Conservation (phyloP, 2,329 filamentous ascomycete species). For the Lasiodiplodia sp. region DNA sequence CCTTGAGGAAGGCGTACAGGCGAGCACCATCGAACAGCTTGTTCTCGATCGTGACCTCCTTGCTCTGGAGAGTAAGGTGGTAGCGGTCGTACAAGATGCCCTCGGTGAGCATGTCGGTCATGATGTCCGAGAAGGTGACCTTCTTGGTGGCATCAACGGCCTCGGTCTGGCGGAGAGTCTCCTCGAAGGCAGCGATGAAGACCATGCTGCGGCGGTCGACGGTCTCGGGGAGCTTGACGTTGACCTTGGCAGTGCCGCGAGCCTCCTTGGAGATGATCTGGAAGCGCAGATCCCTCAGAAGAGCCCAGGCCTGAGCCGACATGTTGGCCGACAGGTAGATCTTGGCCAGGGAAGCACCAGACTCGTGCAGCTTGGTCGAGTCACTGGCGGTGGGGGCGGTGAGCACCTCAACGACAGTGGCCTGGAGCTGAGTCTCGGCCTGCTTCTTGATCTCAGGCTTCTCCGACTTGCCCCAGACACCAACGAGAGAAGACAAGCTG, state of each 20-base stretch:
- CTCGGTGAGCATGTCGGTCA: slow-evolving; percentile 51
- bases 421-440: slow-evolving; percentile 38
- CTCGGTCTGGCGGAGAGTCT: slow-evolving; percentile 50
- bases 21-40: slow-evolving; percentile 42
- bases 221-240: slow-evolving; percentile 42
- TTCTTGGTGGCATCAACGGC: slow-evolving; percentile 33
- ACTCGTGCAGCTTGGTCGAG: slow-evolving; percentile 58
- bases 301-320: slow-evolving; percentile 19
- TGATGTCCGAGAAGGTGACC: slow-evolving; percentile 49
- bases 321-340: slow-evolving; percentile 46
- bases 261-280: slow-evolving; percentile 57
- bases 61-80: slow-evolving; percentile 41
- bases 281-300: slow-evolving; percentile 51
- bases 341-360: slow-evolving; percentile 55
- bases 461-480: slow-evolving; percentile 48
- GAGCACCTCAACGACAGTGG: slow-evolving; percentile 46
- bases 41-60: slow-evolving; percentile 46
- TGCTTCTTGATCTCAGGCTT: slow-evolving; percentile 49
- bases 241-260: slow-evolving; percentile 32
- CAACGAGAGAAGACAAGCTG: slow-evolving; percentile 46
- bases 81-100: slow-evolving; percentile 46
- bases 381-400: slow-evolving; percentile 46
- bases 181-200: slow-evolving; percentile 56
- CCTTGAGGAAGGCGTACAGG: slow-evolving; percentile 39
- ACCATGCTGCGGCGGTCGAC: slow-evolving; percentile 41